Conservation (phyloP, 2,329 filamentous ascomycete species). For the Sordariomycetes sp. region DNA sequence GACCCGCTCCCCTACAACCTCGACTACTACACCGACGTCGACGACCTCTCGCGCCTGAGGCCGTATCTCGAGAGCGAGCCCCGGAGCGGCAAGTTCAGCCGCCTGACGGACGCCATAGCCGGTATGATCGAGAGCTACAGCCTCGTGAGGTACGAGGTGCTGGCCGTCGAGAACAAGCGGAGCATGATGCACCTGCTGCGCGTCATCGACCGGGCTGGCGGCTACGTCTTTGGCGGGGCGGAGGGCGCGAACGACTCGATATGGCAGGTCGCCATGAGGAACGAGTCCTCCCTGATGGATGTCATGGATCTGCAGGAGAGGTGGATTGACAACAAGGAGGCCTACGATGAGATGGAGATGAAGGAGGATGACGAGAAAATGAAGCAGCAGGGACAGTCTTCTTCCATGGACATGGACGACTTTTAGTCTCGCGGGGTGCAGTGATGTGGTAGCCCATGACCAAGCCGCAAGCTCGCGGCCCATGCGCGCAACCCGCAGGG, state of each 20-base stretch:
- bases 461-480: too few relatives aligned
- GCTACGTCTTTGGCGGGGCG: slow-evolving; percentile 83
- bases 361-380: slow-evolving; percentile 67
- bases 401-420: slow-evolving; percentile 5
- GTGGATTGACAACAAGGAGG: slow-evolving; percentile 86
- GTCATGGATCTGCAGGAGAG: slow-evolving; percentile 87
- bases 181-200: slow-evolving; percentile 90
- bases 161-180: slow-evolving; percentile 93
- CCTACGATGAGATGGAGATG: slow-evolving; percentile 71
- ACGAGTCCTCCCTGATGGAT: slow-evolving; percentile 64
- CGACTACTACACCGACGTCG: slow-evolving; percentile 94
- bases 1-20: slow-evolving; percentile 87
- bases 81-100: slow-evolving; percentile 65
- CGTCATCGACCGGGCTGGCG: slow-evolving; percentile 82
- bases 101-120: slow-evolving; percentile 78
- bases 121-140: slow-evolving; percentile 82
- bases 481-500: too few relatives aligned
- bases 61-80: slow-evolving; percentile 71
- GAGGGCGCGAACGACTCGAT: slow-evolving; percentile 91
- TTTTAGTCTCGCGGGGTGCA: background rate
- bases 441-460: too few relatives aligned
- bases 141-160: slow-evolving; percentile 81
- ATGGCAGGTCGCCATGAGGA: slow-evolving; percentile 93
- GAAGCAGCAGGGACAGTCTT: slow-evolving; percentile 24
- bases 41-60: slow-evolving; percentile 77